phyloP scores from a whole-genome alignment of 2,329 filamentous ascomycete species.

The Claviceps citrina region DNA sequence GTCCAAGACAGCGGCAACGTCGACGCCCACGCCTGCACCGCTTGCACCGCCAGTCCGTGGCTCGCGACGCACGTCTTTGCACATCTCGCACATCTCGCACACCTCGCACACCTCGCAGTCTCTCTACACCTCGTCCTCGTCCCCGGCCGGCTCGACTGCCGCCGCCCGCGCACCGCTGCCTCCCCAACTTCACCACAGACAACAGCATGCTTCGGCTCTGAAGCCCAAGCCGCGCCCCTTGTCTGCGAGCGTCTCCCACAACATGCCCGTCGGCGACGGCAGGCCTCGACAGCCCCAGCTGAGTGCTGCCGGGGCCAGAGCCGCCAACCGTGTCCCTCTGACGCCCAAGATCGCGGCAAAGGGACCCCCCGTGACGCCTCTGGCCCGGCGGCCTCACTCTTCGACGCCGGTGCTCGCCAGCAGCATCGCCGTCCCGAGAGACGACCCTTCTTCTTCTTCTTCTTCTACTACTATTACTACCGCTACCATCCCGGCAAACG shows the following conservation, averaged over 20 bases:
- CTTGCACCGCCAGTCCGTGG: no score
- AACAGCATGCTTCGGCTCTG: slow-evolving; percentile 4
- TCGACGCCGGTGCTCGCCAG: slow-evolving; percentile 9
- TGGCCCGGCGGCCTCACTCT: slow-evolving; percentile 20
- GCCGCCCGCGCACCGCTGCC: slow-evolving; percentile 1
- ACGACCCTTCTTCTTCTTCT: slow-evolving; percentile 38
- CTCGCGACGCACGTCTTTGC: no score
- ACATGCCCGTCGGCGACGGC: slow-evolving; percentile 35
- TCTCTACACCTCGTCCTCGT: no score
- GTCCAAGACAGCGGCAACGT: no score
- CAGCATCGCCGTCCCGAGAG: slow-evolving; percentile 15
- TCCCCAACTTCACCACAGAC: background rate
- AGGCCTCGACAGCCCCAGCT: slow-evolving; percentile 55
- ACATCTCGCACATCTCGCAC: no score
- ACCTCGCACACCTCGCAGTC: no score
- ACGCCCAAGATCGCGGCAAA: slow-evolving; percentile 41
- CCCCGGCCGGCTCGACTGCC: background rate
- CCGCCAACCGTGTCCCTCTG: slow-evolving; percentile 31
- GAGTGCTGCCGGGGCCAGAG: slow-evolving; percentile 43
- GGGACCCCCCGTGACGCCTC: slow-evolving; percentile 24
- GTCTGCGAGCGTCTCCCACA: slow-evolving; percentile 10
- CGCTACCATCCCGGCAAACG: slow-evolving; percentile 34
- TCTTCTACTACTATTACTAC: no score
- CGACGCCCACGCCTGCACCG: no score
- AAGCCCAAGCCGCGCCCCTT: slow-evolving; percentile 2